Base-by-base conservation (phyloP, 768 basidiomycete genomes). In the Lactarius hatsudake region DNA sequence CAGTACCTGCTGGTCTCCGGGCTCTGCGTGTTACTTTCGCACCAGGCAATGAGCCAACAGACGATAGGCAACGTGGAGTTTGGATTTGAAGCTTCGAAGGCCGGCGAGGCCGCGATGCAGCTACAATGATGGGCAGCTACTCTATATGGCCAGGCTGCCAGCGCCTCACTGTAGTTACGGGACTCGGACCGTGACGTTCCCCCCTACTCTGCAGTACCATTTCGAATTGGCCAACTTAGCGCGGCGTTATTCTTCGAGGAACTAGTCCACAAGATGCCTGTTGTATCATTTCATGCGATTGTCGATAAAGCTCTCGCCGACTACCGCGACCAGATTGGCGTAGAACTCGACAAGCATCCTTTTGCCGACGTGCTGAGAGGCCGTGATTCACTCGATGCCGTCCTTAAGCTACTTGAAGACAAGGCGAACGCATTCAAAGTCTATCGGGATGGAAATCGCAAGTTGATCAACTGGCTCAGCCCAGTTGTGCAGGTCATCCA, bases 331-430 rank as follows among this genome's bases (percentile, higher is more conserved):
- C 38, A 57, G n/a, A 63, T 30, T 5, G 55, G 42, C 5, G 54
- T 56, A 32, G 40, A 63, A 23, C 13, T 63, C 13, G 62, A 30
- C 32, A 30, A 43, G n/a, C 62, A 63, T 30, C 40, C 55, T 8
- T 55, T 63, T 32, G 30, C 30, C 54, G 32, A 45, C 8, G 28
- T 34, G 3, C 54, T 63, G 20, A 17, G 55, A 28, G 38, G 36
- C 10, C 32, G 20, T 15, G n/a, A 43, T 26, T 30, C 62, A 10
- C 40, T 43, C 28, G 30, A 57, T n/a, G 23, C 26, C 26, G 42
- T 63, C 18, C 42, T 42, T 2, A 34, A 26, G 2, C 3, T 63
- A 2, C 43, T 63, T 13, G 20, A 64, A 48, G 38, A 36, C 5
- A 55, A 51, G 45, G 26, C 45, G 8, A 28, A 18, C 0, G 28